Conservation (phyloP, 768 basidiomycete species). For the Postia placenta region DNA sequence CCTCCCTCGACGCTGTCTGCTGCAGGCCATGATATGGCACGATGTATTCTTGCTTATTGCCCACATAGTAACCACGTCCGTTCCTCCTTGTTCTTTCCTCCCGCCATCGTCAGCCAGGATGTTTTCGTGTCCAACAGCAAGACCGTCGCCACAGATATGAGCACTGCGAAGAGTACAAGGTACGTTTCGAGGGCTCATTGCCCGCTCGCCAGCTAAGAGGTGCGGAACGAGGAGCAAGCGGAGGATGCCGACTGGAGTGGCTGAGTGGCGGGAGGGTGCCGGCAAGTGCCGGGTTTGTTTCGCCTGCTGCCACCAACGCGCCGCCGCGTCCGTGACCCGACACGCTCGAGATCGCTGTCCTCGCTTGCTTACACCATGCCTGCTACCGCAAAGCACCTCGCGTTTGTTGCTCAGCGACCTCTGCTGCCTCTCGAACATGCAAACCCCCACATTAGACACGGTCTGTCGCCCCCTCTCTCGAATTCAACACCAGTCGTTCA, state of each 20-base stretch:
- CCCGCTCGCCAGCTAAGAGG: too few species aligned
- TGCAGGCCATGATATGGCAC: too few species aligned
- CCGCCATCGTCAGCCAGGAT: too few species aligned
- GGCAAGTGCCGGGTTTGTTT: neutral
- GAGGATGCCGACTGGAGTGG: slow-evolving; percentile 10
- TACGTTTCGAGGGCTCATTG: too few species aligned
- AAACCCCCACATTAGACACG: slow-evolving; percentile 20
- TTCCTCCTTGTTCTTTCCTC: too few species aligned
- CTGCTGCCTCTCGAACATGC: slow-evolving; percentile 14
- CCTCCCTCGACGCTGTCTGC: too few species aligned
- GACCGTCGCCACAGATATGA: too few species aligned
- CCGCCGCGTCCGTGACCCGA: slow-evolving; percentile 9
- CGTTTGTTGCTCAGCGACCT: slow-evolving; percentile 10
- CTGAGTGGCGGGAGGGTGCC: slow-evolving; percentile 7
- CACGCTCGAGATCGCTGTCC: slow-evolving; percentile 7
- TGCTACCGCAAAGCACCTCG: slow-evolving; percentile 8
- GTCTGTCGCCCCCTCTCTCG: slow-evolving; percentile 17
- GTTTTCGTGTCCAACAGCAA: too few species aligned
- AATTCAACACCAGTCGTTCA: slow-evolving; percentile 20
- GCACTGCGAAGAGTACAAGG: too few species aligned
- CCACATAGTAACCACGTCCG: too few species aligned
- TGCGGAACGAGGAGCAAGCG: neutral
- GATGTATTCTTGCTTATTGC: too few species aligned
- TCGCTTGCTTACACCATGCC: slow-evolving; percentile 12
- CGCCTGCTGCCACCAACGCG: slow-evolving; percentile 13